Evolutionary conservation across 768 basidiomycete genomes (phyloP), one percentile per base, ranked within the genome.

Genomic region (Suillus occidentalis): DNA sequence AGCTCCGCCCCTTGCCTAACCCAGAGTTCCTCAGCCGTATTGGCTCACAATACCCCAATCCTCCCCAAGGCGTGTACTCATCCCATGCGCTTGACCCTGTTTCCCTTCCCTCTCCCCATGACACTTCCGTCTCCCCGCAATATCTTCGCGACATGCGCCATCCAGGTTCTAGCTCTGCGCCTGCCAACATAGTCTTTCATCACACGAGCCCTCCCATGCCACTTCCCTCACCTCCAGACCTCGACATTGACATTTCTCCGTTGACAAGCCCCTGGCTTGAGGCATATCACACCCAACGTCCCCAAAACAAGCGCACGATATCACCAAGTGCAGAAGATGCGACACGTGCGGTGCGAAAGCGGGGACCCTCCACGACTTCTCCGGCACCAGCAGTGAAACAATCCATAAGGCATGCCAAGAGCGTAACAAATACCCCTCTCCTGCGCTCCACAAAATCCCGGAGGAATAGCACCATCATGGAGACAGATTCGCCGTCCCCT

Each of bases 221-320:
- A 2, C 74, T 82, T 14, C 77, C 81, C 2, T 82, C 82, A 20
- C 79, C 83, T 0, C 76, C 80, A 25, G 87, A 90, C 63, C 75
- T 90, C 34, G 90, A 89, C 64, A 82, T 88, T 64, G 89, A 94
- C 66, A 86, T 94, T 57, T 91, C 90, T 1, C 91, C 92, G 0
- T 78, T 94, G 25, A 90, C 90, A 0, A 92, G 91, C 68, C 91
- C 91, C 1, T 92, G 91, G 90, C 81, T 94, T 0, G 89, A 87
- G 5, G 84, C 90, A 6, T 81, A 84, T 60, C 81, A 82, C 31
- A 78, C 80, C 43, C 70, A 70, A 25, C 72, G 77, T 64, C 67
- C 68, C 1, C 50, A 73, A 4, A 82, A 79, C 64, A 90, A 90
- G 66, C 84, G 89, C 14, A 80, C 81, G 0, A 85, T 83, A 4